phyloP scores from a whole-genome alignment of 208 protist species.

The Plasmodiophora brassicae region DNA sequence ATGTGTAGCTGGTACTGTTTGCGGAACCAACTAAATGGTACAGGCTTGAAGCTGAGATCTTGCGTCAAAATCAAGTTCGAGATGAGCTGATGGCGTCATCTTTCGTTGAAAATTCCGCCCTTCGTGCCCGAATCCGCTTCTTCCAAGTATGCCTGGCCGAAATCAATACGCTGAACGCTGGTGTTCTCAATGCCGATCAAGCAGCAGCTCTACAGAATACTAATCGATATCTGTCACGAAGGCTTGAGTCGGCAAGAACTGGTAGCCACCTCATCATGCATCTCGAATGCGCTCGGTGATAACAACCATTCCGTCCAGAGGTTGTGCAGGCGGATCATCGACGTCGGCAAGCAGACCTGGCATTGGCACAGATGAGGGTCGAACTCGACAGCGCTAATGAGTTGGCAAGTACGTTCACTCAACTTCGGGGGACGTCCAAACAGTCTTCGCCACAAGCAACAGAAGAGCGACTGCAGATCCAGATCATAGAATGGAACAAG shows the following conservation, averaged over 20 bases:
- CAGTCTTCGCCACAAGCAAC: background rate
- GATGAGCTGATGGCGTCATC: background rate
- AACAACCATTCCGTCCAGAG: background rate
- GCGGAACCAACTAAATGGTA: background rate
- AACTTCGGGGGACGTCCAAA: too few species aligned
- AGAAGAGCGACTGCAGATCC: background rate
- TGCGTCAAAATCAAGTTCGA: background rate
- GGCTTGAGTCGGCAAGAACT: background rate
- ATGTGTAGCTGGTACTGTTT: background rate
- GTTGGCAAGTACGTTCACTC: background rate
- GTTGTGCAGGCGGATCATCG: background rate
- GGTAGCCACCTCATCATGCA: background rate
- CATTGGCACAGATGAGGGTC: background rate
- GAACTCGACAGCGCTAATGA: background rate
- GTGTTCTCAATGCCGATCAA: background rate
- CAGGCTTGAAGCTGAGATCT: background rate
- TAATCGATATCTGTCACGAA: background rate
- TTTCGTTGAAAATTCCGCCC: background rate
- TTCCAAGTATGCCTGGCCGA: background rate
- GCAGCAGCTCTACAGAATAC: background rate
- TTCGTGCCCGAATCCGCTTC: background rate
- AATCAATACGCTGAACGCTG: background rate
- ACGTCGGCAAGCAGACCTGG: background rate
- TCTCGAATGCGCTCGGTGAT: background rate
- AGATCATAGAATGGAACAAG: conserved; percentile 10